These are phyloP conservation scores for Goniomonas avonlea DNA, from an alignment of 78 protist species.

Conservation along the genomic window DNA sequence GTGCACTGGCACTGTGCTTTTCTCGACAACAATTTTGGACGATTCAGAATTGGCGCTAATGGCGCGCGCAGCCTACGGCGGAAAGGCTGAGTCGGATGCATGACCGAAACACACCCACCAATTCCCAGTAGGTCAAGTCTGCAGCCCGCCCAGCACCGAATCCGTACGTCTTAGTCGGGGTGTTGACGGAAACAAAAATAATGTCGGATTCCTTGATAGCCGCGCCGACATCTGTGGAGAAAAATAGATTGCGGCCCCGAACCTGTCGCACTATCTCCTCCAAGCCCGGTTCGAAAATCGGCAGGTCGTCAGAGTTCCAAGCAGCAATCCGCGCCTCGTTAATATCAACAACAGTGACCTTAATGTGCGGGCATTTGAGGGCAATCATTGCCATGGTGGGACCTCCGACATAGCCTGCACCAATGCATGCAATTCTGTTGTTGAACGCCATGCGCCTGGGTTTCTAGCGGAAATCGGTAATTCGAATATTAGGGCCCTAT, in stretches of 20 bases:
- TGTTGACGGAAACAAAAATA: constrained; percentile 85
- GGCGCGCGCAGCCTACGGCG: background rate
- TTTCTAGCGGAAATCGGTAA: no score
- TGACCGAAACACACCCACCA: background rate
- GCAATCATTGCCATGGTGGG: constrained; percentile 79
- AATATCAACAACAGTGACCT: constrained; percentile 47
- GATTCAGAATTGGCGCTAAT: background rate
- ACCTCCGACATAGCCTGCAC: constrained; percentile 89
- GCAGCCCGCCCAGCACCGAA: constrained; percentile 71
- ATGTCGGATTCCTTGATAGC: constrained; percentile 61
- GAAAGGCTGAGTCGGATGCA: background rate
- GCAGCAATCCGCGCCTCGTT: constrained; percentile 50
- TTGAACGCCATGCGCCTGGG: no score
- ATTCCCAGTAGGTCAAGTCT: constrained; percentile 58
- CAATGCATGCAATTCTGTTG: constrained; percentile 26
- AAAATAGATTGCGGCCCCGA: constrained; percentile 70
- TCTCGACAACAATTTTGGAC: constrained; percentile 78
- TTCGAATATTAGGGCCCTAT: no score
- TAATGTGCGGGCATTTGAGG: constrained; percentile 50
- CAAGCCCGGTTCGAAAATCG: constrained; percentile 93
- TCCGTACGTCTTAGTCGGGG: constrained; percentile 80
- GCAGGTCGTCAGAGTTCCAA: constrained; percentile 79
- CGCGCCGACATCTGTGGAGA: constrained; percentile 56
- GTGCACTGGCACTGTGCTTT: constrained; percentile 81
- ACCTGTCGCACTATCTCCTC: constrained; percentile 41